Percentiles rank a stretch among this genome's conserved stretches.
phyloP scores from a whole-genome alignment of 2,329 filamentous ascomycete species.

The Didymella keratinophila region DNA sequence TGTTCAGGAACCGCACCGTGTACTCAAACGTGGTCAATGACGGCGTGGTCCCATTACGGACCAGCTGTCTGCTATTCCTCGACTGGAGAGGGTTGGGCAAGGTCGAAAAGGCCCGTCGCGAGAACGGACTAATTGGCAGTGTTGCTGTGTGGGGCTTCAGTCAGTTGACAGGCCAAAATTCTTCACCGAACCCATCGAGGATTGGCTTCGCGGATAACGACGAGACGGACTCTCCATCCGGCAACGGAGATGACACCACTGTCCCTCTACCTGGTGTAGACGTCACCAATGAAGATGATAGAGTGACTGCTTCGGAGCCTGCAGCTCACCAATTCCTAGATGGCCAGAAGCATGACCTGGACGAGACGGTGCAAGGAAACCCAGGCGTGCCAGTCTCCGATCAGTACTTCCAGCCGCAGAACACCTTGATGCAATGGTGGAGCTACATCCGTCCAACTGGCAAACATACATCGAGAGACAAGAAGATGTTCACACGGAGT shows the following conservation, averaged over 20 bases:
- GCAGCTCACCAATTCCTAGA: conserved; percentile 44
- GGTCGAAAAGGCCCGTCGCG: conserved; percentile 91
- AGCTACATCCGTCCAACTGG: conserved; percentile 74
- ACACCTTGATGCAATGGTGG: conserved; percentile 65
- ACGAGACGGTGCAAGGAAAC: conserved; percentile 16
- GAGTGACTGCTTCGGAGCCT: conserved; percentile 50
- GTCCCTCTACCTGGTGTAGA: conserved; percentile 76
- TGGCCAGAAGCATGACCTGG: conserved; percentile 35
- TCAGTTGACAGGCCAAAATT: conserved; percentile 78
- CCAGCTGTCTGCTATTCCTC: conserved; percentile 93
- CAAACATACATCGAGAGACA: conserved; percentile 75
- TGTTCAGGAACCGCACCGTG: conserved; percentile 88
- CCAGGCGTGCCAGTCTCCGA: conserved; percentile 25
- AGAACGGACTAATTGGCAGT: conserved; percentile 90
- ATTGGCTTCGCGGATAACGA: conserved; percentile 42
- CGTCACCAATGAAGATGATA: conserved; percentile 72
- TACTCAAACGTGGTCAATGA: conserved; percentile 99
- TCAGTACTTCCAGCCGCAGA: conserved; percentile 44
- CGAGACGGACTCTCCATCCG: conserved; percentile 39
- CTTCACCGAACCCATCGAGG: conserved; percentile 64
- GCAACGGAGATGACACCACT: conserved; percentile 53
- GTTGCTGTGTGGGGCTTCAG: conserved; percentile 95
- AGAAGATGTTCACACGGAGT: conserved; percentile 57
- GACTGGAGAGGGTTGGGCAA: conserved; percentile 95
- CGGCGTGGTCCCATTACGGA: conserved; percentile 92